Conservation (phyloP, 306 rosid species). For the Gynostemma pentaphyllum region DNA sequence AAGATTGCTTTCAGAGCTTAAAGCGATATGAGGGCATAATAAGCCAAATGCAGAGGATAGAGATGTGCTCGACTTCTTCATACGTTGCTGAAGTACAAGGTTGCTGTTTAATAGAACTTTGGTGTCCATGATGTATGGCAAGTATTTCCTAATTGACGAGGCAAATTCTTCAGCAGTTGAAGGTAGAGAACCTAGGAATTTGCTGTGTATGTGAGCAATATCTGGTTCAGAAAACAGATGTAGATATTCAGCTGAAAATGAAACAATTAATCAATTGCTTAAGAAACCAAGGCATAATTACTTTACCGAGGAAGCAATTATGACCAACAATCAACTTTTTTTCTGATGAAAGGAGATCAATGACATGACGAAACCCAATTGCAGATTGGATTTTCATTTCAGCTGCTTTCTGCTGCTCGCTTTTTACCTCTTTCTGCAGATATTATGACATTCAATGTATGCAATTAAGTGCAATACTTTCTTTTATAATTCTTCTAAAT, state of each 20-base stretch:
- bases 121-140: constrained; percentile 72
- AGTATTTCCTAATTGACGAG: constrained; percentile 57
- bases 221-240: constrained; percentile 40
- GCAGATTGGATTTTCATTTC: constrained; percentile 63
- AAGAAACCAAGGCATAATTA: not conserved
- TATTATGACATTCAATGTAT: constrained; percentile 4
- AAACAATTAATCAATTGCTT: constrained; percentile 2
- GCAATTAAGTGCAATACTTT: not conserved
- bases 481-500: not conserved
- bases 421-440: constrained; percentile 64
- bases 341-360: constrained; percentile 82
- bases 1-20: constrained; percentile 28
- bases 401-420: constrained; percentile 28
- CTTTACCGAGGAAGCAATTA: constrained; percentile 79
- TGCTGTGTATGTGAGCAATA: constrained; percentile 69
- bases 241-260: constrained; percentile 16
- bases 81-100: constrained; percentile 39
- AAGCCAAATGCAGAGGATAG: constrained; percentile 60
- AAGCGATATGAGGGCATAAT: constrained; percentile 69
- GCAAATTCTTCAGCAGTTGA: constrained; percentile 59
- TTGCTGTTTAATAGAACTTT: constrained; percentile 59
- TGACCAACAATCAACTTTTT: constrained; percentile 79
- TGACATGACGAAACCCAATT: constrained; percentile 86
- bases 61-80: constrained; percentile 63
- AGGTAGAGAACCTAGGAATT: constrained; percentile 86